Percentiles rank a stretch among this genome's conserved stretches.
Conservation (phyloP, 352 stramenopile genomes). For the Aphanomyces stellatus region DNA sequence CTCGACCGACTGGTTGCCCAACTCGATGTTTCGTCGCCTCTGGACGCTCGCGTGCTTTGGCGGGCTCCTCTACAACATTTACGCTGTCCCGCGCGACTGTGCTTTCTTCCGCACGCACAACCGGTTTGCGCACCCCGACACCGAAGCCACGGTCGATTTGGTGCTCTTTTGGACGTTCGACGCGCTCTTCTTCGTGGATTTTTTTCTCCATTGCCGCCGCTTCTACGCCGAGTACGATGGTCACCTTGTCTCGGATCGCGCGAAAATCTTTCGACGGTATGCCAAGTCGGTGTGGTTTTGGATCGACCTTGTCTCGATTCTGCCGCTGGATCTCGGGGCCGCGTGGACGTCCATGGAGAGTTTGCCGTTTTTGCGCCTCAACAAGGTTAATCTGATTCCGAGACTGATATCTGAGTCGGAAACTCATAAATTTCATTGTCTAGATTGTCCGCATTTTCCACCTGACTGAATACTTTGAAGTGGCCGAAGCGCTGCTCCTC, state of each 20-base stretch:
- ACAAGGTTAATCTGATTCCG: background rate
- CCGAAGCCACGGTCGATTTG: constrained; percentile 3
- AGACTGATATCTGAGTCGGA: background rate
- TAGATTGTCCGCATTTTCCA: constrained; percentile 16
- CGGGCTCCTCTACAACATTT: constrained; percentile 20
- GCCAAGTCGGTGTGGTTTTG: background rate
- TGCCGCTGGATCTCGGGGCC: background rate
- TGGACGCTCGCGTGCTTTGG: constrained; percentile 9
- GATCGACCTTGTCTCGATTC: constrained; percentile 6
- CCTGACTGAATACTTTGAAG: constrained; percentile 18
- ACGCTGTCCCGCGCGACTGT: constrained; percentile 17
- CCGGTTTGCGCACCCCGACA: constrained; percentile 10
- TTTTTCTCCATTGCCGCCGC: constrained; percentile 13
- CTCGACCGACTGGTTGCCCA: constrained; percentile 14
- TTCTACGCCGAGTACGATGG: constrained; percentile 18
- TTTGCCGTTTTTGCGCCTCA: constrained; percentile 11
- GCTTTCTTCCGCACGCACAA: constrained; percentile 19
- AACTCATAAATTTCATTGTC: background rate
- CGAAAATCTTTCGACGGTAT: background rate
- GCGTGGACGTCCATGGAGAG: background rate
- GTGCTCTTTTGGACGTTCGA: constrained; percentile 14
- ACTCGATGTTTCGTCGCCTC: constrained; percentile 18
- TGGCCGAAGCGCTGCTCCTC: constrained; percentile 16
- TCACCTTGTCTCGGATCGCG: background rate
- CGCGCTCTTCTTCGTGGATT: constrained; percentile 8